Percentiles rank a stretch among this genome's conserved stretches.
Conservation (phyloP, 768 basidiomycete species). For the Hygrocybe coccinea region DNA sequence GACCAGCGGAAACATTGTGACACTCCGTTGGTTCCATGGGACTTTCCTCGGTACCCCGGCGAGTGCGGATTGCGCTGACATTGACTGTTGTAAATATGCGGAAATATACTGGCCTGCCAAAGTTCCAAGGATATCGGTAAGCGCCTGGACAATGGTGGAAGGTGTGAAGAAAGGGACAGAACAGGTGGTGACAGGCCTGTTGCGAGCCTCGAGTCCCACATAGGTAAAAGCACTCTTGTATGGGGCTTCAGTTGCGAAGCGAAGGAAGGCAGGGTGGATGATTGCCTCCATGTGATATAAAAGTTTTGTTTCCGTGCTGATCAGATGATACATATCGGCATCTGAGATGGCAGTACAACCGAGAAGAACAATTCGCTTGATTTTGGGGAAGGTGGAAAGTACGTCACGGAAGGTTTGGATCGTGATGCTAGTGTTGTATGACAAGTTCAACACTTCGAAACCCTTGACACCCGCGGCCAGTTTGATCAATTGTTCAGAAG, state of each 20-base stretch:
- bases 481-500: conserved; percentile 21
- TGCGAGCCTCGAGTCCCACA: not conserved
- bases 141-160: conserved; percentile 20
- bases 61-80: no score
- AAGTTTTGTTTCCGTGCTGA: conserved; percentile 21
- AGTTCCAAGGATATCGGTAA: conserved; percentile 10
- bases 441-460: conserved; percentile 23
- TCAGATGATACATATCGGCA: conserved; percentile 18
- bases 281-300: conserved; percentile 18
- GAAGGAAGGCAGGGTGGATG: not conserved
- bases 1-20: no score
- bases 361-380: conserved; percentile 25
- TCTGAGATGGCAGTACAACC: conserved; percentile 20
- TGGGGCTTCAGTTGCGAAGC: not conserved
- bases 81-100: no score
- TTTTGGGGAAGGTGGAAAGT: conserved; percentile 15
- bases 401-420: conserved; percentile 19
- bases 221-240: conserved; percentile 22
- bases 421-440: conserved; percentile 23
- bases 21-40: no score
- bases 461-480: conserved; percentile 5
- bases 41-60: no score
- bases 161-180: conserved; percentile 28
- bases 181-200: not conserved
- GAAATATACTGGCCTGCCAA: conserved; percentile 3